Conservation (phyloP, 495 filamentous ascomycete genomes). For the Hypoxylon fragiforme region DNA sequence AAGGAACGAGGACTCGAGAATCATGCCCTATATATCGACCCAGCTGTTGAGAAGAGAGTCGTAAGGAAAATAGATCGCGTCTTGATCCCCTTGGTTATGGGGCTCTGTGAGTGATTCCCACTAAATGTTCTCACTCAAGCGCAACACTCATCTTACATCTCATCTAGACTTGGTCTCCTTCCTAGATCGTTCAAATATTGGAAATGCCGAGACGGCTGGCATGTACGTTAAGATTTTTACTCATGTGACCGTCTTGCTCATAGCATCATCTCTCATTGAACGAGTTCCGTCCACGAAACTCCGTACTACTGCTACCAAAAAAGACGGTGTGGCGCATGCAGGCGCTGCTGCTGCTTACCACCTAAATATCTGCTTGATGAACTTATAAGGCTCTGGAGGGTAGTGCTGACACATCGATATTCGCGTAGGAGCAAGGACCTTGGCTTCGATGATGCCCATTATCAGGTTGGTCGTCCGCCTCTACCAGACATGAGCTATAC, state of each 20-base stretch:
- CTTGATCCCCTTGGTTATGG: constrained; percentile 24
- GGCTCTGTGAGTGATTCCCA: constrained; percentile 11
- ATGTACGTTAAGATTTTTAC: constrained; percentile 33
- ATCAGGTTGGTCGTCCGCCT: constrained; percentile 29
- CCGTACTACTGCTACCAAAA: too few species aligned
- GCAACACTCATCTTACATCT: constrained; percentile 7
- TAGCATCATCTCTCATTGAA: neutral
- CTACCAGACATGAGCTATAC: neutral
- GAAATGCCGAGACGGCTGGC: constrained; percentile 65
- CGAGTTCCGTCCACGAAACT: neutral
- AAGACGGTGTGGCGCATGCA: too few species aligned
- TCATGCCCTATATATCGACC: constrained; percentile 44
- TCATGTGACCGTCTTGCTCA: neutral
- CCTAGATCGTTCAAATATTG: constrained; percentile 70
- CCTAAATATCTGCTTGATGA: neutral
- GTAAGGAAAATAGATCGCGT: constrained; percentile 61
- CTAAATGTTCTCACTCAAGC: neutral
- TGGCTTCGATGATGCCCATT: constrained; percentile 45
- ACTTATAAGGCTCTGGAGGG: neutral
- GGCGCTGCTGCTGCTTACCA: neutral
- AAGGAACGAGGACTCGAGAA: constrained; percentile 8
- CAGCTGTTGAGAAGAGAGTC: constrained; percentile 59
- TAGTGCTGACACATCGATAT: neutral
- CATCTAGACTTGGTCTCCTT: constrained; percentile 63
- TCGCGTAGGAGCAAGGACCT: constrained; percentile 38